These are phyloP conservation scores for Serpula lacrymans DNA, from an alignment of 768 basidiomycete genomes.

Conservation along the genomic window DNA sequence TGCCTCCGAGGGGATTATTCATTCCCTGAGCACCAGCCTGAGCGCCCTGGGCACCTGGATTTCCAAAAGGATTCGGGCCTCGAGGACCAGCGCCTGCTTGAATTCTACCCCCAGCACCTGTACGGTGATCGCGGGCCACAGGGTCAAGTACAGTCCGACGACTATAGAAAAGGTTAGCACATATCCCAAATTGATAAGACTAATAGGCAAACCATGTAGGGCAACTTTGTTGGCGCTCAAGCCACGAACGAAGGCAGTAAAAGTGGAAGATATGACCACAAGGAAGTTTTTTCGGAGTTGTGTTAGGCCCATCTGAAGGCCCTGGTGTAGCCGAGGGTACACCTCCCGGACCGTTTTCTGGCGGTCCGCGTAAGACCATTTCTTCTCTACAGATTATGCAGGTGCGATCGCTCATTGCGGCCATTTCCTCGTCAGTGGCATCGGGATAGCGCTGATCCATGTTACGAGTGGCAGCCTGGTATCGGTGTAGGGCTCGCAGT, in stretches of 20 bases:
- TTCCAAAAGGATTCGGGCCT: conserved; percentile 26
- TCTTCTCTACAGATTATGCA: conserved; percentile 99
- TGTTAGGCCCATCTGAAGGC: conserved; percentile 73
- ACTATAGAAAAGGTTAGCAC: conserved; percentile 34
- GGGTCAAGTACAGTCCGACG: conserved; percentile 75
- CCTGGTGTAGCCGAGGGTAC: conserved; percentile 16
- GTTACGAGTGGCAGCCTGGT: conserved; percentile 90
- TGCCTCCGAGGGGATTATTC: conserved; percentile 35
- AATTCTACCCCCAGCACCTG: conserved; percentile 3
- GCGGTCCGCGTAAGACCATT: conserved; percentile 53
- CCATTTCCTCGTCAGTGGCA: conserved; percentile 82
- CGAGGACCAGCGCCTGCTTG: conserved; percentile 28
- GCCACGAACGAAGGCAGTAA: conserved; percentile 94
- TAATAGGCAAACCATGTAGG: conserved; percentile 81
- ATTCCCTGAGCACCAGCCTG: conserved; percentile 35
- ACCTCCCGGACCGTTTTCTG: conserved; percentile 21
- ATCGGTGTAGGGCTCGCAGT: conserved; percentile 84
- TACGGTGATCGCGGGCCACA: conserved; percentile 29
- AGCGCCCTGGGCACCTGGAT: conserved; percentile 22
- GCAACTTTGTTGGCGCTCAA: conserved; percentile 97
- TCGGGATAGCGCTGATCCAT: conserved; percentile 97
- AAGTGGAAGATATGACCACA: conserved; percentile 99
- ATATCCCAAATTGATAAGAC: conserved; percentile 1
- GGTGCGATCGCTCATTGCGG: conserved; percentile 78
- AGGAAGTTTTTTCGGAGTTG: conserved; percentile 92